Evolutionary conservation across 2,329 filamentous ascomycete genomes (phyloP).

Genomic region (Cladosporium sp.): DNA sequence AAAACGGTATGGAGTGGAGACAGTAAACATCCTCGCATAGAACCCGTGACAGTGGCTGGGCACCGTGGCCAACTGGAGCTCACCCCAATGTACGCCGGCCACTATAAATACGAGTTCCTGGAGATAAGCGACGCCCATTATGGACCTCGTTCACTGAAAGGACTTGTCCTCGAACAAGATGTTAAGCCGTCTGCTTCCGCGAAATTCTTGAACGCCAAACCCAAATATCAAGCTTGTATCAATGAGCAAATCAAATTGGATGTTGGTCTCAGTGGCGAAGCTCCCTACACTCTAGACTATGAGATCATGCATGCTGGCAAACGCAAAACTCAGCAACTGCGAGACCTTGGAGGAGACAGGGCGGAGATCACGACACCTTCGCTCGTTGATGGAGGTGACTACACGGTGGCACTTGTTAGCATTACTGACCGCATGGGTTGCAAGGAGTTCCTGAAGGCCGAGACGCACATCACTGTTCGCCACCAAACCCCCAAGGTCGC

Average conservation of each 20-base stretch:
- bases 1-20: constrained; percentile 61
- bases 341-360: constrained; percentile 58
- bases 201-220: constrained; percentile 55
- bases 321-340: constrained; percentile 63
- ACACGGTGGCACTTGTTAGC: constrained; percentile 78
- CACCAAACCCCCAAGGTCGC: constrained; percentile 81
- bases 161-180: constrained; percentile 70
- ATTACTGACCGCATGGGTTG: constrained; percentile 84
- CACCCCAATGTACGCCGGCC: constrained; percentile 73
- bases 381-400: constrained; percentile 79
- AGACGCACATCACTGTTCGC: constrained; percentile 78
- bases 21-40: constrained; percentile 41
- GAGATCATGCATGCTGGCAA: constrained; percentile 88
- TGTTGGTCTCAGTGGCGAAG: constrained; percentile 72
- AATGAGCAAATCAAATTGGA: constrained; percentile 74
- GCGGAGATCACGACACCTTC: constrained; percentile 72
- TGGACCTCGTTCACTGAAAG: constrained; percentile 56
- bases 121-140: constrained; percentile 82
- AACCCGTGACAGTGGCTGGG: constrained; percentile 59
- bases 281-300: constrained; percentile 86
- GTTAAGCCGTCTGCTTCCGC: constrained; percentile 91
- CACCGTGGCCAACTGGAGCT: constrained; percentile 81
- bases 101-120: constrained; percentile 81
- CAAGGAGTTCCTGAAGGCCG: constrained; percentile 78
- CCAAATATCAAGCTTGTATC: constrained; percentile 68